These are phyloP conservation scores for Coniochaeta sp. DNA, from an alignment of 2,329 filamentous ascomycete species.

Conservation along the genomic window DNA sequence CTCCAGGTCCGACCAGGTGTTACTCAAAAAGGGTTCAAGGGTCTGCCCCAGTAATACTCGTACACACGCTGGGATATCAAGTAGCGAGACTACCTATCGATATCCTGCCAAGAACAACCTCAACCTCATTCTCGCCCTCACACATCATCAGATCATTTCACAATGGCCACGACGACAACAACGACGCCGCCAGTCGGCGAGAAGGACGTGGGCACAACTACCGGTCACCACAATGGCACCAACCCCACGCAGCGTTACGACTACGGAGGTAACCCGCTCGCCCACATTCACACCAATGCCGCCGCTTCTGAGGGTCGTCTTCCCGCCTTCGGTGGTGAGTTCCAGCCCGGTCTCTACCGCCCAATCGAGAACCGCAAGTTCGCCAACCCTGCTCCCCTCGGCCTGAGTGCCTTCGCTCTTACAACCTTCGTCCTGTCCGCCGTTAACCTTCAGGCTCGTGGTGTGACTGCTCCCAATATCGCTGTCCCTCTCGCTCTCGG, in stretches of 20 bases:
- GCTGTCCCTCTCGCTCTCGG: slow-evolving; percentile 63
- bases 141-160: background rate
- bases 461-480: slow-evolving; percentile 54
- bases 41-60: background rate
- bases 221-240: slow-evolving; percentile 1
- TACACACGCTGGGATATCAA: background rate
- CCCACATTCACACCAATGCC: slow-evolving; percentile 22
- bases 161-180: background rate
- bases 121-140: background rate
- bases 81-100: background rate
- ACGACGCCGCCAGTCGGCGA: background rate
- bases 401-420: slow-evolving; percentile 70
- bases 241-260: slow-evolving; percentile 20
- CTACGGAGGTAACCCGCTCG: slow-evolving; percentile 32
- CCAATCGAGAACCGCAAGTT: slow-evolving; percentile 61
- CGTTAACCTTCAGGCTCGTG: slow-evolving; percentile 62
- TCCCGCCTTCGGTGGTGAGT: slow-evolving; percentile 62
- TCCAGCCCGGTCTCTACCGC: slow-evolving; percentile 63
- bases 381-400: slow-evolving; percentile 72
- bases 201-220: background rate
- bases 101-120: background rate
- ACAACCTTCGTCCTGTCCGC: slow-evolving; percentile 74
- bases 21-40: background rate
- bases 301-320: slow-evolving; percentile 25
- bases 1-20: background rate